Base-by-base conservation (phyloP, 2,329 filamentous ascomycete genomes). In the Fusarium foetens region DNA sequence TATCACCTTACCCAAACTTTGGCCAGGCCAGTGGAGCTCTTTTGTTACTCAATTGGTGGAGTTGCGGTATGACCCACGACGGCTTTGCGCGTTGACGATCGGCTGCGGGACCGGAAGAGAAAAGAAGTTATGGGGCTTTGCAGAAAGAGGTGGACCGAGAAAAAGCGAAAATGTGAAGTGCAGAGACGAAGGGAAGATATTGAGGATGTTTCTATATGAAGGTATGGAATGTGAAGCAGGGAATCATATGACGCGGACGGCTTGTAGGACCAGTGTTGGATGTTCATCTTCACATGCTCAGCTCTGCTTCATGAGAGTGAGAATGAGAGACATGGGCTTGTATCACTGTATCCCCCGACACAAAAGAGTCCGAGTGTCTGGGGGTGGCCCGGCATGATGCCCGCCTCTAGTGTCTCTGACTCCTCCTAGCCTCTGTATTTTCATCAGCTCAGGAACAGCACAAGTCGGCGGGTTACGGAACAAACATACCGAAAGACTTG, bases 211-310 rank as follows among this genome's bases (percentile, higher is more conserved):
- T 8, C n/a, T 49, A 52, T 42, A 41, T 31, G n/a, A 13, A 33
- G 25, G 25, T 38, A 42, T 21, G 31, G 49, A 49, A 68, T 42
- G 59, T 53, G 53, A 52, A 59, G 45, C 41, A 41, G 55, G 39
- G 29, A 29, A 66, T 72, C 71, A 69, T 64, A 73, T 74, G 71
- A 73, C 71, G 59, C 43, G 63, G 57, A 53, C 58, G 38, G 38
- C 36, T 54, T 55, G 39, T 66, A 54, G 57, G 35, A 64, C 59
- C 66, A 61, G 54, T 36, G n/a, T 52, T 51, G n/a, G n/a, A 64
- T 49, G 63, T 59, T 38, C 43, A 46, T 48, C 46, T 73, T 68
- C 70, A 71, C 70, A 73, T 69, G 65, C 46, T 55, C 53, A 61
- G 23, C 64, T 41, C 10, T 54, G 21, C 38, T 36, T 46, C 39